These are phyloP conservation scores for Tetrahymena elliotti DNA, from an alignment of 73 alveolate genomes.

Conservation along the genomic window DNA sequence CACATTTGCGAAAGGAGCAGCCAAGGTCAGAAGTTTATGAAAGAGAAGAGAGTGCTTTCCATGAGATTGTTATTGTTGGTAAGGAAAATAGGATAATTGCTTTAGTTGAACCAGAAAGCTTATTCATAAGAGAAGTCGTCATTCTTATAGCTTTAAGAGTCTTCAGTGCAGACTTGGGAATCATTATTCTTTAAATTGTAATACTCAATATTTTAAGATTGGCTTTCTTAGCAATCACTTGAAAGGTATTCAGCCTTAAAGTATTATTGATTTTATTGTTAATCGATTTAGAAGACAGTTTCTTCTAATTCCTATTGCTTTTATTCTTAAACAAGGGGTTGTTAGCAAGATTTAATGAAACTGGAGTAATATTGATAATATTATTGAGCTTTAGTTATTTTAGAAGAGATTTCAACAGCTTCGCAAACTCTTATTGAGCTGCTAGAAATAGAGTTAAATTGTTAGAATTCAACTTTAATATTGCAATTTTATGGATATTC, in stretches of 20 bases:
- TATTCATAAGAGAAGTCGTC: background rate
- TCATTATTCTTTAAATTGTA: background rate
- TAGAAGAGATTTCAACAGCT: background rate
- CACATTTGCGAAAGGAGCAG: background rate
- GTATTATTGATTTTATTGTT: background rate
- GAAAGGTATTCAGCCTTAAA: background rate
- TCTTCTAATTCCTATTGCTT: background rate
- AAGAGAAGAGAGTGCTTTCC: background rate
- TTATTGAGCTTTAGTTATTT: background rate
- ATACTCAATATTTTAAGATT: background rate
- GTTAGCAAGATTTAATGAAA: background rate
- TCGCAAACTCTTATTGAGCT: background rate
- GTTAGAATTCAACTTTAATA: background rate
- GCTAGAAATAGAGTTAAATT: background rate
- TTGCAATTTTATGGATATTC: background rate
- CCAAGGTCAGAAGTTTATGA: background rate
- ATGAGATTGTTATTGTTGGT: background rate
- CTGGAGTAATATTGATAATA: background rate
- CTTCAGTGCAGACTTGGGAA: background rate
- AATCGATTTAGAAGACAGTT: no score
- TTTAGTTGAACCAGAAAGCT: background rate
- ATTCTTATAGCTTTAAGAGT: background rate
- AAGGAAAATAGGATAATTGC: background rate
- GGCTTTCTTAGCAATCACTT: background rate
- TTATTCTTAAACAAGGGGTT: background rate